Conservation (phyloP, 768 basidiomycete genomes). For the Dioszegia crocea region DNA sequence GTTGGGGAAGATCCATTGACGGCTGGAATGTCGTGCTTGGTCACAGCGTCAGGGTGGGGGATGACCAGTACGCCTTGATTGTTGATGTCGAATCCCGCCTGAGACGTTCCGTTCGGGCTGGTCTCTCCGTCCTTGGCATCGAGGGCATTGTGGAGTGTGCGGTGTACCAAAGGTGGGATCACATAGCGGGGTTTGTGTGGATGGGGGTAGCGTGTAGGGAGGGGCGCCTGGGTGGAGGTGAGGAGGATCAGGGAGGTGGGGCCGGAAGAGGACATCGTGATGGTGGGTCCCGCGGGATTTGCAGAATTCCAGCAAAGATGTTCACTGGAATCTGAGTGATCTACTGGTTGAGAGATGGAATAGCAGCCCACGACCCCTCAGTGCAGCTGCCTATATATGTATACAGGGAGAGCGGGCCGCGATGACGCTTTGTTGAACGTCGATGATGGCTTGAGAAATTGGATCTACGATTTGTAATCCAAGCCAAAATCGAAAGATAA, state of each 20-base stretch:
- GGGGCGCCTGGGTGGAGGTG: conserved; percentile 42
- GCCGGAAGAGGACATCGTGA: not conserved
- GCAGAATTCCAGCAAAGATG: no score
- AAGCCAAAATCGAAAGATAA: not conserved
- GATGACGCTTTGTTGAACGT: not conserved
- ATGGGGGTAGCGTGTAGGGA: conserved; percentile 36
- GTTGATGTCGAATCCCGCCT: not conserved
- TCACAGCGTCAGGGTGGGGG: conserved; percentile 30
- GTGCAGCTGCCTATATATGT: not conserved
- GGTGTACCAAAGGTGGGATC: conserved; percentile 43
- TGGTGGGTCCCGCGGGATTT: no score
- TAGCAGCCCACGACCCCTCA: no score
- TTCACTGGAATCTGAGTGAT: no score
- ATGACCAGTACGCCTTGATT: conserved; percentile 15
- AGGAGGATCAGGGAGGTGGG: conserved; percentile 25
- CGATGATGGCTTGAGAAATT: not conserved
- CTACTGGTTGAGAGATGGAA: no score
- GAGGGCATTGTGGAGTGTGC: conserved; percentile 40
- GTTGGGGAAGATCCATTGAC: not conserved
- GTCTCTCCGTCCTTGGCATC: conserved; percentile 20
- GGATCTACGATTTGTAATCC: not conserved
- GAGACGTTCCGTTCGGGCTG: not conserved
- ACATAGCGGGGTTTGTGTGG: conserved; percentile 33
- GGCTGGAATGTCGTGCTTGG: conserved; percentile 36
- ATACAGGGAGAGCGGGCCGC: not conserved